Conservation (phyloP, 2,329 filamentous ascomycete species). For the Myriangium duriaei region DNA sequence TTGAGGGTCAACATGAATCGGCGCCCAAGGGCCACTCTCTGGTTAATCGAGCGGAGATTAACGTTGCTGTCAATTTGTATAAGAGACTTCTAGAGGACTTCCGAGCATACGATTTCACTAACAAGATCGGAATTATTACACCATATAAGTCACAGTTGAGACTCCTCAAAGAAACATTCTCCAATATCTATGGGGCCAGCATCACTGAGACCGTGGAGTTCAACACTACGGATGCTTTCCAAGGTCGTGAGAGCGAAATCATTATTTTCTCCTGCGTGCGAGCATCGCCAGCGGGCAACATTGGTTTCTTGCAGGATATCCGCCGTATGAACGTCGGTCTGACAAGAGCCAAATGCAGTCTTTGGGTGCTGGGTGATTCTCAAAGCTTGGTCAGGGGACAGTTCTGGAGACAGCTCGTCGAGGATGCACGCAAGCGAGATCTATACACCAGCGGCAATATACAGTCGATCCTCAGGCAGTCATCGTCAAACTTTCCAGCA, state of each 20-base stretch:
- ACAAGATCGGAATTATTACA: slow-evolving; percentile 93
- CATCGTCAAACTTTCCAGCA: slow-evolving; percentile 32
- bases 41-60: slow-evolving; percentile 76
- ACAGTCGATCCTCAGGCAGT: slow-evolving; percentile 39
- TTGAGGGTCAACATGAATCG: slow-evolving; percentile 72
- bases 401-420: slow-evolving; percentile 80
- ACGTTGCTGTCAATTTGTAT: slow-evolving; percentile 76
- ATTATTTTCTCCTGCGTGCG: slow-evolving; percentile 99
- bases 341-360: slow-evolving; percentile 87
- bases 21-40: slow-evolving; percentile 79
- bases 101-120: slow-evolving; percentile 53
- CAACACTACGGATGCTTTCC: slow-evolving; percentile 97
- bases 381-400: slow-evolving; percentile 73
- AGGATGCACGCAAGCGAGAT: slow-evolving; percentile 62
- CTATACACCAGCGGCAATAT: slow-evolving; percentile 63
- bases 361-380: slow-evolving; percentile 94
- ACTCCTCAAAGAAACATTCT: slow-evolving; percentile 66
- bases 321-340: slow-evolving; percentile 98
- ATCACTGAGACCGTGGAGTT: slow-evolving; percentile 81
- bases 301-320: slow-evolving; percentile 97
- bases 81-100: slow-evolving; percentile 64
- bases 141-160: slow-evolving; percentile 90
- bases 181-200: slow-evolving; percentile 54
- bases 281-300: slow-evolving; percentile 81
- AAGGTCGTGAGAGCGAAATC: slow-evolving; percentile 90